Evolutionary conservation across 1,139 yeast species (phyloP).

Genomic region (Lodderomyces margitis): DNA sequence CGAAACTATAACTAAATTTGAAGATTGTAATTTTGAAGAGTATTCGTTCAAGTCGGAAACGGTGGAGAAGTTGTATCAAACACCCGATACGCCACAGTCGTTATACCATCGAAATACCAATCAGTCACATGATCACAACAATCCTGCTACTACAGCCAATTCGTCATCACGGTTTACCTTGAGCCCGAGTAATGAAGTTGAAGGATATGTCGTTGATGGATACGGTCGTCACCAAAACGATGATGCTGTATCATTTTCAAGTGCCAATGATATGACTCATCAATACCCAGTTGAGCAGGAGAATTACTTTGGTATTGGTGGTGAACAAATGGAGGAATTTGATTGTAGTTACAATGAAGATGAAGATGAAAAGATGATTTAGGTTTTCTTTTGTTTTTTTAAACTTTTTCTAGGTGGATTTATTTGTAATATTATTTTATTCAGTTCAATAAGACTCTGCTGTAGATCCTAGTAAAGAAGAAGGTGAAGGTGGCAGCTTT

Average conservation of each 20-base stretch:
- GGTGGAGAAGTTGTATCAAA: conserved; percentile 16
- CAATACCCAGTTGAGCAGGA: conserved; percentile 37
- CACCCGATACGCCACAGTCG: conserved; percentile 35
- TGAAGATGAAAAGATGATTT: conserved; percentile 13
- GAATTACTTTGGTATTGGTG: conserved; percentile 33
- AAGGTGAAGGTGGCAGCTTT: too few relatives aligned
- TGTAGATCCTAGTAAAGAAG: neutral
- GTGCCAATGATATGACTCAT: neutral
- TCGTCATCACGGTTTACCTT: conserved; percentile 15
- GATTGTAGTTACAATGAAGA: conserved; percentile 9
- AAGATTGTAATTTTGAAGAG: conserved; percentile 42
- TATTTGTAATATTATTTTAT: neutral
- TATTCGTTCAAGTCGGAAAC: conserved; percentile 24
- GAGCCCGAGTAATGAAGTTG: conserved; percentile 43
- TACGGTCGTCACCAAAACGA: conserved; percentile 16
- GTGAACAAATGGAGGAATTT: conserved; percentile 16
- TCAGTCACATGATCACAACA: neutral
- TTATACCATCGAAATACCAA: conserved; percentile 15
- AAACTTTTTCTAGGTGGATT: neutral
- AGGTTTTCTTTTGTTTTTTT: neutral
- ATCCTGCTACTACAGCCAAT: neutral
- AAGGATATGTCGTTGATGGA: conserved; percentile 41
- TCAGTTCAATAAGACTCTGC: neutral
- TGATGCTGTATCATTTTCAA: neutral
- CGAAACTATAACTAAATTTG: conserved; percentile 40